These are phyloP conservation scores for Annulohypoxylon moriforme DNA, from an alignment of 495 filamentous ascomycete genomes.

Conservation along the genomic window DNA sequence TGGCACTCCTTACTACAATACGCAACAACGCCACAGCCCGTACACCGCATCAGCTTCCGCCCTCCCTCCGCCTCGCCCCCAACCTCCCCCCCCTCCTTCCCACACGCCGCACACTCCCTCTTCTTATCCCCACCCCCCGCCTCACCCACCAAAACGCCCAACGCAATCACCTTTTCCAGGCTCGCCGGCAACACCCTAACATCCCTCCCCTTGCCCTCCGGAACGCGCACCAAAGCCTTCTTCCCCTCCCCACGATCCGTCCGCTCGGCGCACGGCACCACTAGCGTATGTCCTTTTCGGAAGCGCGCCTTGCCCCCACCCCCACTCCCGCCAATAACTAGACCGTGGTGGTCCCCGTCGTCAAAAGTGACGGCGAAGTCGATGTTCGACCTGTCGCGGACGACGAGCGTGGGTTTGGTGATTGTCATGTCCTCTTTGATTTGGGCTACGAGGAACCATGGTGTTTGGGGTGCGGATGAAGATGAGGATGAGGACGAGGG, in stretches of 20 bases:
- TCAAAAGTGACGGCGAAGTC: conserved; percentile 57
- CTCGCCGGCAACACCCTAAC: conserved; percentile 47
- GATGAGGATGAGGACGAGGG: conserved; percentile 19
- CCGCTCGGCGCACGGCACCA: conserved; percentile 47
- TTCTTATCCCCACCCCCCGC: conserved; percentile 7
- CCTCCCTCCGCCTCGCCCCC: background rate
- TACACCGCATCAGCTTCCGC: conserved; percentile 51
- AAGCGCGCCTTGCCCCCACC: conserved; percentile 31
- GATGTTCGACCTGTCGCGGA: conserved; percentile 42
- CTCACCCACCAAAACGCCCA: conserved; percentile 42
- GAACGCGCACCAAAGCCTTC: conserved; percentile 51
- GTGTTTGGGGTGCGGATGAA: background rate
- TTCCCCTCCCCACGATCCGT: conserved; percentile 50
- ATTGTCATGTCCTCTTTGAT: conserved; percentile 62
- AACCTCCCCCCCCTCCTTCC: conserved; percentile 26
- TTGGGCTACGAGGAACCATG: conserved; percentile 55
- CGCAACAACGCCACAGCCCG: conserved; percentile 53
- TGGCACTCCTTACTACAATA: conserved; percentile 61
- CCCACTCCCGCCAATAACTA: background rate
- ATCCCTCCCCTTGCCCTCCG: conserved; percentile 24
- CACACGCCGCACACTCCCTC: conserved; percentile 42
- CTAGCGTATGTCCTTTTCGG: conserved; percentile 48
- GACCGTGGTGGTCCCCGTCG: conserved; percentile 39
- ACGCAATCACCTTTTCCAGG: conserved; percentile 48
- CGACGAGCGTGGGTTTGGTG: conserved; percentile 58